These are phyloP conservation scores for Astrephomene gubernaculifera DNA, from an alignment of 139 green algal genomes.

Conservation along the genomic window DNA sequence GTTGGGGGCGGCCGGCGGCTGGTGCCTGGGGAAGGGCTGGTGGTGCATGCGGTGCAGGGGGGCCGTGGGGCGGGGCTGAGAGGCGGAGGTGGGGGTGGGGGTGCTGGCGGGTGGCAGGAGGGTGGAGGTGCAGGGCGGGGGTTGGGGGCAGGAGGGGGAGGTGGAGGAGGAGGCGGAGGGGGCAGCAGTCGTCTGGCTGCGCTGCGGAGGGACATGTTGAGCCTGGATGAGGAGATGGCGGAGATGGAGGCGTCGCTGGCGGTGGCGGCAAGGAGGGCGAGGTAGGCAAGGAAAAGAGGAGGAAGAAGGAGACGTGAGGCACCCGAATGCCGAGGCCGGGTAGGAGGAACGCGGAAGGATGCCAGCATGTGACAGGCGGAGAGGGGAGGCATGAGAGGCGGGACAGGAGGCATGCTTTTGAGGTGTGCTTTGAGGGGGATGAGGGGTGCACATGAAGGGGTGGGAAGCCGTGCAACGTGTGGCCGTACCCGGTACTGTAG, in stretches of 20 bases:
- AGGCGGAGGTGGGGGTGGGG: neutral
- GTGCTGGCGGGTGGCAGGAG: neutral
- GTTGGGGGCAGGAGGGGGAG: neutral
- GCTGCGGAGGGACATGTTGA: conserved; percentile 36
- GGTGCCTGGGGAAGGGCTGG: neutral
- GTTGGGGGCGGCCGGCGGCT: neutral
- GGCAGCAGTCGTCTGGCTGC: conserved; percentile 7
- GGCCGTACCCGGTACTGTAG: no score
- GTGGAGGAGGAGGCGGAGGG: neutral
- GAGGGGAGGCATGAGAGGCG: no score
- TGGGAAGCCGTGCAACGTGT: no score
- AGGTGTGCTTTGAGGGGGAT: no score
- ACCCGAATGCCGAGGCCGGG: no score
- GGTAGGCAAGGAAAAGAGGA: neutral
- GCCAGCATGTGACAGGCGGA: no score
- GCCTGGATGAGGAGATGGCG: conserved; percentile 49
- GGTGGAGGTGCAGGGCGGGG: neutral
- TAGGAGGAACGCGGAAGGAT: no score
- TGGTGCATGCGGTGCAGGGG: neutral
- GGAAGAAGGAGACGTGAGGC: no score
- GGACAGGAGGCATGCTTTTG: no score
- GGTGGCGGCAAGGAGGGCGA: conserved; percentile 3
- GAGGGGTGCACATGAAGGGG: no score
- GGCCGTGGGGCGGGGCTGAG: neutral
- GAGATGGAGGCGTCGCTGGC: conserved; percentile 33